Evolutionary conservation across 73 alveolate species (phyloP).

Genomic region (Loxodes magnus): DNA sequence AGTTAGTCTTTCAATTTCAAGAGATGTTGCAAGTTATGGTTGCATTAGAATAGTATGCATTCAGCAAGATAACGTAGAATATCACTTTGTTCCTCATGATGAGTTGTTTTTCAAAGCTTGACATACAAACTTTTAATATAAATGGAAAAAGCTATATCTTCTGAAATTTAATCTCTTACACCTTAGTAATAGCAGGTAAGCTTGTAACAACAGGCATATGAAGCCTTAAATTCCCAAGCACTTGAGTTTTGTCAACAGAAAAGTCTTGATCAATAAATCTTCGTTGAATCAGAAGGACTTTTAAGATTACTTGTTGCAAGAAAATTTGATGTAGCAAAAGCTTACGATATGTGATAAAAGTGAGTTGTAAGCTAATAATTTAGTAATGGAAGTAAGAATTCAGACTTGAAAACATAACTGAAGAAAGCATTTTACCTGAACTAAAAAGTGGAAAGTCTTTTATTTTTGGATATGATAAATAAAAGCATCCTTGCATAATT

Average conservation of each 20-base stretch:
- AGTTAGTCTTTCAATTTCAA: slow-evolving; percentile 2
- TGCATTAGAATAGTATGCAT: no score
- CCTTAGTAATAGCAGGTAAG: no score
- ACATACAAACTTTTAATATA: no score
- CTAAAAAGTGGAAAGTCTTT: slow-evolving; percentile 23
- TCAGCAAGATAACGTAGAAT: no score
- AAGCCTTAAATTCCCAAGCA: no score
- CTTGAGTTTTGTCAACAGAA: no score
- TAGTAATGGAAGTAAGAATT: slow-evolving; percentile 32
- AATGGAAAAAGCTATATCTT: no score
- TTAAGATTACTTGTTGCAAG: slow-evolving; percentile 23
- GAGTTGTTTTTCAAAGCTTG: no score
- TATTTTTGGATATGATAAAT: slow-evolving; percentile 24
- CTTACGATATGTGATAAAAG: slow-evolving; percentile 27
- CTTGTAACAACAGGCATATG: no score
- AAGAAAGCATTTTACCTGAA: slow-evolving; percentile 11
- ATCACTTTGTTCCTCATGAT: no score
- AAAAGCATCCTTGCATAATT: slow-evolving; percentile 23
- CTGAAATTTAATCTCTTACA: no score
- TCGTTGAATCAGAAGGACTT: slow-evolving; percentile 5
- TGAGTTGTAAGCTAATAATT: slow-evolving; percentile 17
- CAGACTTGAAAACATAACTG: slow-evolving; percentile 23
- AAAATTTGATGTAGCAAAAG: slow-evolving; percentile 17
- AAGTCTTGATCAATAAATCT: background rate
- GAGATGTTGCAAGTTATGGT: no score